Base-by-base conservation (phyloP, 2,329 filamentous ascomycete genomes). In the Bretziella fagacearum region DNA sequence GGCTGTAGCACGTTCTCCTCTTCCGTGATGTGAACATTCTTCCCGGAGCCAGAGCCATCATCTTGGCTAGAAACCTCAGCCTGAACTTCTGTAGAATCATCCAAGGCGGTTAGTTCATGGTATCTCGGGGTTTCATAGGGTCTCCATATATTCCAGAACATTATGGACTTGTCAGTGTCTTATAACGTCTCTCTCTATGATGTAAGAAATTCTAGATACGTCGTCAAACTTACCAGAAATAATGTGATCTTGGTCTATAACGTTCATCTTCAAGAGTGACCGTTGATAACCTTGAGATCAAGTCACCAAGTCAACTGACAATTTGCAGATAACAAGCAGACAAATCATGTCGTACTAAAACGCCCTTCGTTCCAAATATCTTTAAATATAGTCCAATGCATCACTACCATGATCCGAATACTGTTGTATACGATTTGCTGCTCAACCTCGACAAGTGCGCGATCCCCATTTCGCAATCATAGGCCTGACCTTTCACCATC, bases 341-440 rank as follows among this genome's bases (percentile, higher is more conserved):
- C n/a, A n/a, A n/a, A n/a, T n/a, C n/a, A n/a, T n/a, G n/a, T n/a
- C n/a, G n/a, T n/a, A n/a, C n/a, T n/a, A n/a, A n/a, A n/a, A n/a
- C n/a, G n/a, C n/a, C n/a, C n/a, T n/a, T n/a, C n/a, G n/a, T n/a
- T n/a, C n/a, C n/a, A n/a, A n/a, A n/a, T n/a, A n/a, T n/a, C n/a
- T n/a, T n/a, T n/a, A n/a, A n/a, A n/a, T n/a, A n/a, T n/a, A n/a
- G 18, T 39, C 35, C 35, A 22, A 5, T 13, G 20, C 15, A 2
- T 22, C 13, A 20, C 35, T 11, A 36, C 8, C n/a, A n/a, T n/a
- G n/a, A n/a, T n/a, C n/a, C n/a, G n/a, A n/a, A n/a, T n/a, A n/a
- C n/a, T n/a, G n/a, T n/a, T n/a, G n/a, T n/a, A n/a, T n/a, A 7
- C 11, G n/a, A 46, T 40, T 46, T 46, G 37, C 30, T 43, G 41